Evolutionary conservation across 176 grass and related monocot species (phyloP).

Genomic region (Calamus simplicifolius): DNA sequence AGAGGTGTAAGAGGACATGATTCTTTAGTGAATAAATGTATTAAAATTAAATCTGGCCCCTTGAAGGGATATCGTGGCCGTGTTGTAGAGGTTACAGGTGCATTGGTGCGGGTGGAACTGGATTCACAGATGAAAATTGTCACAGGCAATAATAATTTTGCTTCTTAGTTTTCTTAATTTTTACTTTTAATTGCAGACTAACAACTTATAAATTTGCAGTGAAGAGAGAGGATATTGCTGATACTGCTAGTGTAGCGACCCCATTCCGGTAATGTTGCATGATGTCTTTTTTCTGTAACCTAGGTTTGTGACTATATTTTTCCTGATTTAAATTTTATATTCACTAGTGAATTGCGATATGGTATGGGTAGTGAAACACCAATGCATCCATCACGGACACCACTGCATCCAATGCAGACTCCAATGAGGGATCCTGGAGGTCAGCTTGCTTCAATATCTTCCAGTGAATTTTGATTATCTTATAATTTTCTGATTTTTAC

Average conservation of each 20-base stretch:
- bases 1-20: constrained; percentile 79
- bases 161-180: constrained; percentile 5
- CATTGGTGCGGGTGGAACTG: constrained; percentile 71
- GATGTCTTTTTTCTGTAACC: constrained; percentile 12
- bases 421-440: constrained; percentile 95
- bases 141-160: constrained; percentile 41
- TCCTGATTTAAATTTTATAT: constrained; percentile 29
- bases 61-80: constrained; percentile 89
- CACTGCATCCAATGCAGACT: constrained; percentile 81
- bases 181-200: constrained; percentile 16
- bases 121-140: constrained; percentile 97
- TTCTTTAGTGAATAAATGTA: constrained; percentile 67
- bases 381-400: constrained; percentile 90
- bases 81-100: constrained; percentile 76
- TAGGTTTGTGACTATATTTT: constrained; percentile 11
- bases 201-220: constrained; percentile 48
- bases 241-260: constrained; percentile 49
- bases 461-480: constrained; percentile 1
- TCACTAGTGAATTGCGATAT: constrained; percentile 65
- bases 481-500: too few relatives aligned
- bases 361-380: constrained; percentile 80
- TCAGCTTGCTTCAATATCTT: constrained; percentile 22
- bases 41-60: constrained; percentile 80
- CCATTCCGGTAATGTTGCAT: constrained; percentile 53
- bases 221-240: constrained; percentile 76